Conservation (phyloP, 345 rosid genomes). For the Eucalyptus dawsonii region DNA sequence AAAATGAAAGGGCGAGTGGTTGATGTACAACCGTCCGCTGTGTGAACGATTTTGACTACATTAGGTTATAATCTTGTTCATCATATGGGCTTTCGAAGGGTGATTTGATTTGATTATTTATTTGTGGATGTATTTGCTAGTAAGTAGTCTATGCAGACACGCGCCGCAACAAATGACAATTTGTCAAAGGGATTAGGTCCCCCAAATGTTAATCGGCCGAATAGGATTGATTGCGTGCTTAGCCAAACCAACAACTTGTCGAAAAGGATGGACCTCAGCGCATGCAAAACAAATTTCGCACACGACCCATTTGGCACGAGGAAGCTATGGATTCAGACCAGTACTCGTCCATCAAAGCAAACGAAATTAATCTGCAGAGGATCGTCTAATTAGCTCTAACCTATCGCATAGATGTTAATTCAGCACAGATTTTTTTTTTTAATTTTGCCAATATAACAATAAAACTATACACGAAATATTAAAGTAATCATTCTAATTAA, state of each 20-base stretch:
- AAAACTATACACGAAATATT: background rate
- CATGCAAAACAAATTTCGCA: background rate
- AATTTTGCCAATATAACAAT: background rate
- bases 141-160: background rate
- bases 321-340: background rate
- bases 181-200: background rate
- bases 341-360: background rate
- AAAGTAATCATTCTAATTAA: fast-evolving
- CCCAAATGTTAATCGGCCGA: background rate
- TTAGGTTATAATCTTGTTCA: background rate
- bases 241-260: background rate
- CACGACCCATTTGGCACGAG: background rate
- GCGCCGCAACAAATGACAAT: background rate
- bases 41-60: background rate
- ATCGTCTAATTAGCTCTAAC: background rate
- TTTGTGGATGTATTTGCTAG: background rate
- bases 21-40: background rate
- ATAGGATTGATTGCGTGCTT: background rate
- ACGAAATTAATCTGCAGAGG: background rate
- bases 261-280: background rate
- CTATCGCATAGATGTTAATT: too few relatives aligned
- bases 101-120: background rate
- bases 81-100: background rate
- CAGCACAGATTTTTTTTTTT: too few relatives aligned
- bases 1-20: background rate